phyloP scores from a whole-genome alignment of 2,329 filamentous ascomycete genomes.

The Colletotrichum filicis region DNA sequence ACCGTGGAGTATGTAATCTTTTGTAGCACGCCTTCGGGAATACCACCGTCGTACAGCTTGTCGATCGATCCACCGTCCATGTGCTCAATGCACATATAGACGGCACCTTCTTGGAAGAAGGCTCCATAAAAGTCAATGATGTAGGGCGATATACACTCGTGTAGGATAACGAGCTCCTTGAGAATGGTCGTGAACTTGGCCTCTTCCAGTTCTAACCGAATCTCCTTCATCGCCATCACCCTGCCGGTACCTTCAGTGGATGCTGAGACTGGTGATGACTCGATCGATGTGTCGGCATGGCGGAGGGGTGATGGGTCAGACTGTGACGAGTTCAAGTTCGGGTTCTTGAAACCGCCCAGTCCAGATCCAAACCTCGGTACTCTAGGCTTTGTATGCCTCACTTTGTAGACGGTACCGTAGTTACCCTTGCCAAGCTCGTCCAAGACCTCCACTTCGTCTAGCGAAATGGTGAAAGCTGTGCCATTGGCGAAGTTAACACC shows the following conservation, averaged over 20 bases:
- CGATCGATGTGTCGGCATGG: constrained; percentile 41
- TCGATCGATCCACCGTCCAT: constrained; percentile 99
- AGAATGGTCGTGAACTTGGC: constrained; percentile 97
- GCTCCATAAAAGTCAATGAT: constrained; percentile 99
- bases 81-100: constrained; percentile 99
- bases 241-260: constrained; percentile 68
- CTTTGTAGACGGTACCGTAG: constrained; percentile 98
- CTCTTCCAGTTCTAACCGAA: constrained; percentile 93
- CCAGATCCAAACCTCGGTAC: constrained; percentile 69
- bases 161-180: constrained; percentile 96
- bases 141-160: constrained; percentile 93
- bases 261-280: constrained; percentile 39
- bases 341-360: constrained; percentile 59
- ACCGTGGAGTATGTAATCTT: constrained; percentile 93
- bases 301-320: constrained; percentile 48
- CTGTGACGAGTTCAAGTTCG: constrained; percentile 49
- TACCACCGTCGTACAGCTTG: constrained; percentile 90
- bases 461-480: constrained; percentile 89
- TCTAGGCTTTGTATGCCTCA: constrained; percentile 80
- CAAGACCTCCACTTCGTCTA: constrained; percentile 93
- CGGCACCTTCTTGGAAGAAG: constrained; percentile 98
- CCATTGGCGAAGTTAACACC: constrained; percentile 95
- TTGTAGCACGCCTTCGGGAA: constrained; percentile 86
- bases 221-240: constrained; percentile 99
- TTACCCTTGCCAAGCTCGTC: constrained; percentile 97